Percentiles rank a stretch among this genome's conserved stretches.
phyloP scores from a whole-genome alignment of 2,329 filamentous ascomycete genomes.

The Esteya vermicola region DNA sequence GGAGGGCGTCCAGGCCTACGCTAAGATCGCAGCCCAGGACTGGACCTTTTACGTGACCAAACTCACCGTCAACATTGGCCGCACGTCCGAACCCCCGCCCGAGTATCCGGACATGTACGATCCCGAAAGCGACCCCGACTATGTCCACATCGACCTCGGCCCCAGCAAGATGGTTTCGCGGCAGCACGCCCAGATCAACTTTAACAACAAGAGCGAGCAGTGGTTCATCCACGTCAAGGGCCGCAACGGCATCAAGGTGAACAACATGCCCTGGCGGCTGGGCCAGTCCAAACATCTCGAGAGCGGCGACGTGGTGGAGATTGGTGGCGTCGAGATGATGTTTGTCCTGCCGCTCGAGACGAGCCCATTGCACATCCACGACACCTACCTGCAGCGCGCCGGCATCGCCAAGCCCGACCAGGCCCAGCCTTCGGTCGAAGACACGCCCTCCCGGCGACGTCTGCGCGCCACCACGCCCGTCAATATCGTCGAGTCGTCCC shows the following conservation, averaged over 20 bases:
- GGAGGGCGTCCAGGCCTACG: constrained; percentile 58
- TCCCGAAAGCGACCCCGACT: constrained; percentile 30
- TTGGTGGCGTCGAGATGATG: constrained; percentile 93
- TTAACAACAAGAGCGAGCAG: constrained; percentile 49
- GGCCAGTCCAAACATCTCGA: constrained; percentile 52
- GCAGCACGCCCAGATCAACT: constrained; percentile 61
- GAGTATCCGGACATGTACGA: constrained; percentile 23
- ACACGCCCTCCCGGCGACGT: constrained; percentile 2
- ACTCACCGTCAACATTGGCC: constrained; percentile 62
- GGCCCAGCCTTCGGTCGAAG: constrained; percentile 1
- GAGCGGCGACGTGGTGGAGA: constrained; percentile 83
- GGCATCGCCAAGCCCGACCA: constrained; percentile 27
- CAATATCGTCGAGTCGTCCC: constrained; percentile 12
- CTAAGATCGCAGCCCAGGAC: constrained; percentile 66
- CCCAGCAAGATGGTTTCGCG: constrained; percentile 72
- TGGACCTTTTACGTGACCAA: constrained; percentile 78
- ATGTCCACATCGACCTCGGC: constrained; percentile 76
- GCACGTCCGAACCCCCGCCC: constrained; percentile 40
- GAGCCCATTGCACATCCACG: constrained; percentile 51
- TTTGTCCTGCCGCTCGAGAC: constrained; percentile 79
- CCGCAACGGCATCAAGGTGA: constrained; percentile 78
- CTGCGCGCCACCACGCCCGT: constrained; percentile 9
- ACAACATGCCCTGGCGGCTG: constrained; percentile 56
- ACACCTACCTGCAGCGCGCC: constrained; percentile 55
- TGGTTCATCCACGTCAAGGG: constrained; percentile 86